Evolutionary conservation across 108 stramenopile species (phyloP), one percentile per base, ranked within the genome.

Genomic region (Seminavis robusta): DNA sequence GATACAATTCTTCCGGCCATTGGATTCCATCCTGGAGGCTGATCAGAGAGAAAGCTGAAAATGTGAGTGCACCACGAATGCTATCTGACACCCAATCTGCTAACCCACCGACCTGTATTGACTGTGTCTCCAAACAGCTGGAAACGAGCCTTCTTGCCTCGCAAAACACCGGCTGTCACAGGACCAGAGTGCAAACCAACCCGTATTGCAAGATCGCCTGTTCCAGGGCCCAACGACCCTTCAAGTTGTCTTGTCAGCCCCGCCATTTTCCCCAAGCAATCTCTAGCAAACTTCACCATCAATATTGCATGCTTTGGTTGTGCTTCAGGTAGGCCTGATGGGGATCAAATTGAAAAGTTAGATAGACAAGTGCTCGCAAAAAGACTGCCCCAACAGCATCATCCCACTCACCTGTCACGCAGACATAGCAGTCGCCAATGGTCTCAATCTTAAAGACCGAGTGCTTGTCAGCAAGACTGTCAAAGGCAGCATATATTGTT

Each of bases 121-220:
- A n/a, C n/a, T 72, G 79, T 66, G 23, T 80, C 79, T 10, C 79
- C 79, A 70, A 80, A 76, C n/a, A 80, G 30, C 31, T 67, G 55
- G 41, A 66, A 79, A 2, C 59, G 59, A 3, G 62, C 56, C 38
- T 52, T 70, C 3, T 59, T 47, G 15, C 56, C 42, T 0, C 79
- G 74, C 0, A 80, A 71, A 0, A 80, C 74, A 30, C 50, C 39
- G 7, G 74, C 79, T 5, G 75, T 66, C 20, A 69, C 44, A 2
- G 79, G 71, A 15, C 79, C 79, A 36, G 55, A 56, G 21, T 76
- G 71, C 4, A 80, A 32, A 0, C 79, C 79, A 11, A 76, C 62
- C 26, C 75, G 61, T 37, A 76, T 70, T 48, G 67, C 63, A 33
- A 81, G 47, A 33, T 67, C 68, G 16, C 53, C 48, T 15, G 80